A percentile compares a stretch with the other conserved stretches of the same genome.
Evolutionary conservation across 371 early-diverging fungal genomes (phyloP).

Genomic region (Saksenaea oblongispora): DNA sequence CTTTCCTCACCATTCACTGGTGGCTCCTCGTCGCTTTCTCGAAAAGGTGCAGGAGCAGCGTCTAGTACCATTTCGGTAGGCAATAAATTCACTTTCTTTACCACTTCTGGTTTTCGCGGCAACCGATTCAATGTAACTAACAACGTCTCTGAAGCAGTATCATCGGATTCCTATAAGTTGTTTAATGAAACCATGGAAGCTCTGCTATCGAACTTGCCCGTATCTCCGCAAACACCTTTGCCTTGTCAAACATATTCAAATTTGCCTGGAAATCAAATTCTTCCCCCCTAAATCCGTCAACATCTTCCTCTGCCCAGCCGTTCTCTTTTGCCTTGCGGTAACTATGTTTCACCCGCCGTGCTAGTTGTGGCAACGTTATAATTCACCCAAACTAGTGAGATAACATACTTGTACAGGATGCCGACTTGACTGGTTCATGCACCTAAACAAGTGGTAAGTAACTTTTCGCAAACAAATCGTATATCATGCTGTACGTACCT

Average conservation of each 20-base stretch:
- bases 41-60: slow-evolving; percentile 25
- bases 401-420: neutral
- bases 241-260: slow-evolving; percentile 78
- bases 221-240: slow-evolving; percentile 80
- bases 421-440: neutral
- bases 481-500: neutral
- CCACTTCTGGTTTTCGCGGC: slow-evolving; percentile 21
- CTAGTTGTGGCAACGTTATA: neutral
- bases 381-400: neutral
- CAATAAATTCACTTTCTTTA: slow-evolving; percentile 35
- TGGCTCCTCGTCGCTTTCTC: slow-evolving; percentile 39
- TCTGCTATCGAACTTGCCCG: slow-evolving; percentile 45
- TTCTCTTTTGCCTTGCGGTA: slow-evolving; percentile 13
- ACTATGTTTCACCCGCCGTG: slow-evolving; percentile 1
- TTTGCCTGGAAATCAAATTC: slow-evolving; percentile 87
- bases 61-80: slow-evolving; percentile 64
- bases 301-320: slow-evolving; percentile 64
- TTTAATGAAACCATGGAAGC: neutral
- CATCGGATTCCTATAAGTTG: slow-evolving; percentile 58
- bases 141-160: slow-evolving; percentile 69
- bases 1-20: slow-evolving; percentile 40
- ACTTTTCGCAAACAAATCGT: neutral
- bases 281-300: slow-evolving; percentile 56
- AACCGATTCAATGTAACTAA: slow-evolving; percentile 69
- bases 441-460: neutral